Conservation (phyloP, 306 rosid genomes). For the Vigna trinervia region DNA sequence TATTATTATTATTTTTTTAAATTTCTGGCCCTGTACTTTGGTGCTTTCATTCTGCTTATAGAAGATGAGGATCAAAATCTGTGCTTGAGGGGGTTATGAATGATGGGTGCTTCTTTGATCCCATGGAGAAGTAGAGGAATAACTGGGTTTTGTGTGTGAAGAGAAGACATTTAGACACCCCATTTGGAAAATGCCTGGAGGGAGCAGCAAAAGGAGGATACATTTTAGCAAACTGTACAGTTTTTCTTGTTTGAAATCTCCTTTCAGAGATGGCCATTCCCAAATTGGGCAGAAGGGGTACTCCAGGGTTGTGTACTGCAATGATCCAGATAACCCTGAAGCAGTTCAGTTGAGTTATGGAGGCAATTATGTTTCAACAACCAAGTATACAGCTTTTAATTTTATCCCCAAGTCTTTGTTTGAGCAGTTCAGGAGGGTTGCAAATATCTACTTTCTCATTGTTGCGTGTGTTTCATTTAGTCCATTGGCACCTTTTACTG, state of each 20-base stretch:
- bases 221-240: slow-evolving; percentile 72
- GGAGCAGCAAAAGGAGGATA: slow-evolving; percentile 54
- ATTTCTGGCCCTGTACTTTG: slow-evolving; percentile 23
- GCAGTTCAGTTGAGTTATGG: slow-evolving; percentile 61
- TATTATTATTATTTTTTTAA: neutral
- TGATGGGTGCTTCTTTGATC: slow-evolving; percentile 40
- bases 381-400: slow-evolving; percentile 75
- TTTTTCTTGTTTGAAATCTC: slow-evolving; percentile 63
- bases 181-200: slow-evolving; percentile 60
- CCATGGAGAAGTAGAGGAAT: slow-evolving; percentile 37
- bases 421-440: slow-evolving; percentile 95
- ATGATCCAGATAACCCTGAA: slow-evolving; percentile 64
- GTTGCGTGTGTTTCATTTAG: slow-evolving; percentile 86
- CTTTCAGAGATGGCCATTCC: slow-evolving; percentile 53
- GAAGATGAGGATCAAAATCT: slow-evolving; percentile 29
- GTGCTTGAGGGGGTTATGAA: slow-evolving; percentile 43
- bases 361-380: slow-evolving; percentile 81
- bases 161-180: slow-evolving; percentile 7
- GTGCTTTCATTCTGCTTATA: slow-evolving; percentile 17
- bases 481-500: slow-evolving; percentile 79
- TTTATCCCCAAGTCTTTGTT: slow-evolving; percentile 84
- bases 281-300: slow-evolving; percentile 76
- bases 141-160: slow-evolving; percentile 41
- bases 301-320: slow-evolving; percentile 76
- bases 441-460: slow-evolving; percentile 85